Conservation (phyloP, 2,329 filamentous ascomycete species). For the Xylariaceae sp. region DNA sequence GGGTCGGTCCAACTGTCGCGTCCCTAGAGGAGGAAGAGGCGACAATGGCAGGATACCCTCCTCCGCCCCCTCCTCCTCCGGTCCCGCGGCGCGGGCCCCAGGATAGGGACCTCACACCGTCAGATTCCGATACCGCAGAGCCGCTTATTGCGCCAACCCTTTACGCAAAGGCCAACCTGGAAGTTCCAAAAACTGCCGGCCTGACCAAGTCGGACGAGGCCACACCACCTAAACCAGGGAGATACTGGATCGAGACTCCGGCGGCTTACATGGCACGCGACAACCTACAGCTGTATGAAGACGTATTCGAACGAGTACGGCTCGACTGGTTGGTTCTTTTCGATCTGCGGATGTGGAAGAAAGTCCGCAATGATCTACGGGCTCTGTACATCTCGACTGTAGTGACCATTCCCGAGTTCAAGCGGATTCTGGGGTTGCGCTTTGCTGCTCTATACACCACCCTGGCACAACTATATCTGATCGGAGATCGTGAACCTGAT, state of each 20-base stretch:
- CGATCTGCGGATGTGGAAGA: slow-evolving; percentile 94
- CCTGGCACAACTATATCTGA: slow-evolving; percentile 86
- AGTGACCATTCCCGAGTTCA: slow-evolving; percentile 92
- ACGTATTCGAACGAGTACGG: slow-evolving; percentile 81
- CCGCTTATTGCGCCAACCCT: slow-evolving; percentile 55
- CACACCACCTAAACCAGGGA: slow-evolving; percentile 55
- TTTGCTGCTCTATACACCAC: slow-evolving; percentile 93
- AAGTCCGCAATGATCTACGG: slow-evolving; percentile 79
- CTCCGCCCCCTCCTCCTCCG: slow-evolving; percentile 52
- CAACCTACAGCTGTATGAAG: slow-evolving; percentile 65
- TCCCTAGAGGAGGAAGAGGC: slow-evolving; percentile 70
- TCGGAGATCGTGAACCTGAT: slow-evolving; percentile 92
- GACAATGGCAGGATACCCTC: slow-evolving; percentile 67
- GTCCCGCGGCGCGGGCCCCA: slow-evolving; percentile 36
- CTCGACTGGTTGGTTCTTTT: slow-evolving; percentile 93
- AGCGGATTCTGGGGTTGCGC: slow-evolving; percentile 83
- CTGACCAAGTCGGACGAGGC: slow-evolving; percentile 32
- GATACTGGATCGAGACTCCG: slow-evolving; percentile 83
- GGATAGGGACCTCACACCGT: slow-evolving; percentile 58
- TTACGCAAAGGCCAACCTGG: slow-evolving; percentile 57
- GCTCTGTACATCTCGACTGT: slow-evolving; percentile 95
- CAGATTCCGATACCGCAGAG: slow-evolving; percentile 65
- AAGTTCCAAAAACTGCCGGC: slow-evolving; percentile 77
- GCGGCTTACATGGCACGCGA: slow-evolving; percentile 56
- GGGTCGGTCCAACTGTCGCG: slow-evolving; percentile 48